A percentile compares a stretch with the other conserved stretches of the same genome.
These are phyloP conservation scores for Byssoonygena ceratinophila DNA, from an alignment of 2,329 filamentous ascomycete species.

Conservation along the genomic window DNA sequence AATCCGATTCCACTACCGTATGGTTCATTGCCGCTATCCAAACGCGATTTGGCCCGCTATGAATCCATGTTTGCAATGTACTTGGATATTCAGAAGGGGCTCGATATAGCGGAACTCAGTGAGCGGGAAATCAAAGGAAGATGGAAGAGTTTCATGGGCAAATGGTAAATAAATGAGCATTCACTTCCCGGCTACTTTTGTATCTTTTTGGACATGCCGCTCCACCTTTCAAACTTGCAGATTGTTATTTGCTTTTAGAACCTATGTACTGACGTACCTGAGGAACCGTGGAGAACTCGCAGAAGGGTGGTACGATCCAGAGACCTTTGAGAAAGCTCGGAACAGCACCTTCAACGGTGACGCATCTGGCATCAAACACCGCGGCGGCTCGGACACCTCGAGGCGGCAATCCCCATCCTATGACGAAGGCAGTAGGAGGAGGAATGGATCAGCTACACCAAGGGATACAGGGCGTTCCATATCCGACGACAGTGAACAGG, in stretches of 20 bases:
- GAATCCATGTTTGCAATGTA: slow-evolving; percentile 70
- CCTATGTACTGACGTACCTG: slow-evolving; percentile 38
- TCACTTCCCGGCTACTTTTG: neutral
- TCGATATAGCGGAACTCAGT: slow-evolving; percentile 56
- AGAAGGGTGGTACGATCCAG: slow-evolving; percentile 87
- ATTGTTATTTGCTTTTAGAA: neutral
- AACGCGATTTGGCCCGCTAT: slow-evolving; percentile 56
- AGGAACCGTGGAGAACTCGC: slow-evolving; percentile 78
- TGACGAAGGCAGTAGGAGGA: neutral
- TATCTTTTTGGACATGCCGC: neutral
- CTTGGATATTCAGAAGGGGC: slow-evolving; percentile 74
- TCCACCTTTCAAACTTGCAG: neutral
- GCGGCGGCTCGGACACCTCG: neutral
- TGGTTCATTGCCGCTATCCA: slow-evolving; percentile 54
- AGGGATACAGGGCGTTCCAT: neutral
- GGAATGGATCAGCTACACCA: neutral
- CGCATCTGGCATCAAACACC: neutral
- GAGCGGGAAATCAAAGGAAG: slow-evolving; percentile 68
- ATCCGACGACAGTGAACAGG: neutral
- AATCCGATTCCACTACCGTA: slow-evolving; percentile 48
- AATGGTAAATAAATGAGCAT: slow-evolving; percentile 58
- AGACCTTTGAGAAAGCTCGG: slow-evolving; percentile 50
- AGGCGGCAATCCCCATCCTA: slow-evolving; percentile 20
- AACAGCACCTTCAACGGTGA: slow-evolving; percentile 18
- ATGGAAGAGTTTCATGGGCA: slow-evolving; percentile 86